Evolutionary conservation across 306 rosid species (phyloP).

Genomic region (Rubus idaeus): DNA sequence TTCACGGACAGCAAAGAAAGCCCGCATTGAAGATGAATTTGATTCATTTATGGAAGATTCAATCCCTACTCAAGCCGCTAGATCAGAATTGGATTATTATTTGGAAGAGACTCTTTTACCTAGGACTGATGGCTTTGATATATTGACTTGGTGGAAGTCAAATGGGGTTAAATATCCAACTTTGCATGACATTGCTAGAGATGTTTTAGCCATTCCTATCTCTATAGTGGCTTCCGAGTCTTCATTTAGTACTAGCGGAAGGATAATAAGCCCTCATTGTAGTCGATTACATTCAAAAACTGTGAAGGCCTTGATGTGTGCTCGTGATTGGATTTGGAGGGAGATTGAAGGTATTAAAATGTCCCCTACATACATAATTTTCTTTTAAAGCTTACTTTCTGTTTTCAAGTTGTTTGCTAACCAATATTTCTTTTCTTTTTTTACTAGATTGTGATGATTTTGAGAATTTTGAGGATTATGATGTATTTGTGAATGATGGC

Average conservation of each 20-base stretch:
- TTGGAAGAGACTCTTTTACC: background rate
- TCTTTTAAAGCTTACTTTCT: too few relatives aligned
- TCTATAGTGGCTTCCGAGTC: background rate
- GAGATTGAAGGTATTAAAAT: too few relatives aligned
- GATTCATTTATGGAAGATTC: too few relatives aligned
- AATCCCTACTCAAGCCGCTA: too few relatives aligned
- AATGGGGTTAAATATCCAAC: background rate
- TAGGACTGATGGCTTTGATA: background rate
- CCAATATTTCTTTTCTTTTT: too few relatives aligned
- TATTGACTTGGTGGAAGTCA: background rate
- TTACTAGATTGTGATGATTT: too few relatives aligned
- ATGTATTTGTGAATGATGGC: too few relatives aligned
- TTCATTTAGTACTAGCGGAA: background rate
- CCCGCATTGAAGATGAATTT: too few relatives aligned
- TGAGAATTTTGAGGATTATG: too few relatives aligned
- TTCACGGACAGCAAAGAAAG: background rate
- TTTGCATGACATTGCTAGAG: background rate
- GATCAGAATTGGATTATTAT: background rate
- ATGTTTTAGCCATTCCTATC: background rate
- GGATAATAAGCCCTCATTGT: background rate
- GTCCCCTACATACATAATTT: too few relatives aligned
- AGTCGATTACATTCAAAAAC: background rate
- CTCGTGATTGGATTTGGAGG: background rate
- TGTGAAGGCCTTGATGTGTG: background rate
- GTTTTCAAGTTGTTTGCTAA: too few relatives aligned